Evolutionary conservation across 768 basidiomycete species (phyloP), one percentile per base, ranked within the genome.

Genomic region (Russula emetica): DNA sequence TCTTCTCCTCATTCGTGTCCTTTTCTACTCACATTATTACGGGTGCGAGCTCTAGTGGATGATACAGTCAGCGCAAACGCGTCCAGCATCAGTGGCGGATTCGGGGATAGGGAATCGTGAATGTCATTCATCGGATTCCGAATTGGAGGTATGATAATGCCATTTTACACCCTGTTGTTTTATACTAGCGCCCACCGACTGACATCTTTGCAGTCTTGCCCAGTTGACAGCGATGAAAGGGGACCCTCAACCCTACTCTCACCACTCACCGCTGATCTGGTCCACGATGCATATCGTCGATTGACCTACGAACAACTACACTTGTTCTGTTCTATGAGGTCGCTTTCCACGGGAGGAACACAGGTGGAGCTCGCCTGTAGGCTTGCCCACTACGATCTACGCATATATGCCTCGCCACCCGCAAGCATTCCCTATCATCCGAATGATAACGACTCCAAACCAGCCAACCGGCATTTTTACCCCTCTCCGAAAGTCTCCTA

Each of bases 251-350:
- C 22, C 67, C 34, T 18, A 26, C 34, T 52, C 24, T 53, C 49
- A 7, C 61, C 38, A 42, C 62, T 68, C 61, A 61, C 73, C 55
- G 60, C 74, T 22, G 74, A 73, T 58, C 76, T 85, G 70, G 83
- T 91, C 61, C 80, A 81, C 69, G 80, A 78, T 71, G 90, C 90
- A 11, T 92, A 92, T 72, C 77, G 81, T 70, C 83, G 83, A 67
- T 78, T 92, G 68, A 79, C 79, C 26, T 84, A 80, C 71, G 76
- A 83, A 28, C 87, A 92, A 69, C 82, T 92, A 65, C 74, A 85
- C 44, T 81, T 92, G 60, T 92, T 92, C 73, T 84, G 88, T 74
- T 82, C 83, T 76, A 82, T 85, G 49, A 83, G 90, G 66, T 84
- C 80, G 62, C 77, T 92, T n/a, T 84, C 87, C 55, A 84, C 80